Conservation (phyloP, 805 yeast species). For the Nakazawaea anatomiae region DNA sequence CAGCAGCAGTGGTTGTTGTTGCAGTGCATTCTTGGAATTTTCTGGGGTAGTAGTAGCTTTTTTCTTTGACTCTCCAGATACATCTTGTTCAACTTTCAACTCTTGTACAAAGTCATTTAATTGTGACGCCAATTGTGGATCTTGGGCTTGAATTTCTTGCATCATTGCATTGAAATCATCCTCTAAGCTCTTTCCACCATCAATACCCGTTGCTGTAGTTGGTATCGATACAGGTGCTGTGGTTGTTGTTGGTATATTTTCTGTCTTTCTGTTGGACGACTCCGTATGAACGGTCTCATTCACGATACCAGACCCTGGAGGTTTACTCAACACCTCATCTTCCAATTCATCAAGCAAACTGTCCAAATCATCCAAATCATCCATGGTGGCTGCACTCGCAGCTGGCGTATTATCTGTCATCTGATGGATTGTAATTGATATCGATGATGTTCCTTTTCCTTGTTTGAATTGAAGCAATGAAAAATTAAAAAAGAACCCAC, state of each 20-base stretch:
- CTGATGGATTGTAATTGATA: background rate
- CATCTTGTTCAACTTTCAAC: constrained; percentile 21
- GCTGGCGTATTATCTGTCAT: background rate
- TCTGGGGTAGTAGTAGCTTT: constrained; percentile 11
- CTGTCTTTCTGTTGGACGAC: no score
- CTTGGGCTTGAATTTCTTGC: constrained; percentile 18
- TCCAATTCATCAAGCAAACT: constrained; percentile 84
- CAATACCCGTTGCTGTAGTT: constrained; percentile 10
- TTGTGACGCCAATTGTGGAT: constrained; percentile 22
- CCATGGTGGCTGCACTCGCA: constrained; percentile 14
- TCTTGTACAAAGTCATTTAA: constrained; percentile 18
- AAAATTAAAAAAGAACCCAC: no score
- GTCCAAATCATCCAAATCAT: constrained; percentile 70
- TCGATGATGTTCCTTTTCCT: no score
- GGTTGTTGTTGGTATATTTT: no score
- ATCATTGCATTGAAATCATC: constrained; percentile 18
- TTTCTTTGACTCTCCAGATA: constrained; percentile 15
- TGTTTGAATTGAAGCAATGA: no score
- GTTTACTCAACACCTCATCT: constrained; percentile 57
- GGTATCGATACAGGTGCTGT: background rate
- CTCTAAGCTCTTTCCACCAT: constrained; percentile 12
- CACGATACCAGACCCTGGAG: constrained; percentile 42
- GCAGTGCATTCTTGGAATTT: background rate
- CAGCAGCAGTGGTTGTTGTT: constrained; percentile 11
- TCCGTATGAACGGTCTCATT: constrained; percentile 4